Base-by-base conservation (phyloP, 2,329 filamentous ascomycete genomes). In the Pseudohalonectria lignicola region DNA sequence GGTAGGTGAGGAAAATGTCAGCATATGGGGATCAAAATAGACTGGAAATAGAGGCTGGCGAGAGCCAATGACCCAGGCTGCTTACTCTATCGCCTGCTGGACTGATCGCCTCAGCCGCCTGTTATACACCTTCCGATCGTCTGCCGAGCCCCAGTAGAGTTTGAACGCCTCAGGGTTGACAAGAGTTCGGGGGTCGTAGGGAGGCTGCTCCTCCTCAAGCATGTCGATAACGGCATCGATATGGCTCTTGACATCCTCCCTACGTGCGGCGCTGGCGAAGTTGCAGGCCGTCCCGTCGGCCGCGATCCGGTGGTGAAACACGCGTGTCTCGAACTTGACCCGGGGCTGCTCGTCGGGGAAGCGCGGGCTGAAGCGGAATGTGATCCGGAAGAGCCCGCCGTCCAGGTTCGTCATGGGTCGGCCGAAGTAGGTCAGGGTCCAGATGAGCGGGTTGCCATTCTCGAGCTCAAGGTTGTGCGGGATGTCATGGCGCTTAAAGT, bases 351-450 rank as follows among this genome's bases (percentile, higher is more conserved):
- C 85, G 30, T 85, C 76, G 0, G 92, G 92, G 52, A 95, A 96
- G 5, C 77, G 74, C 5, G 86, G 80, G 49, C 86, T 94, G 50
- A 96, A 80, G 50, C 69, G 69, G 39, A 96, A 68, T 49, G 71
- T 81, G 56, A 95, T 81, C 43, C 76, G 76, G 63, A 96, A 90
- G 43, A 96, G 73, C 2, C 90, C 87, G 13, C 88, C 90, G 49
- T 96, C 90, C 2, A 96, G 74, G 48, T 94, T 87, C 5, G 87
- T 94, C 82, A 92, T 93, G 1, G 87, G 86, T 39, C 81, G 76
- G 19, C 92, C 92, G 54, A 95, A 93, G 55, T 94, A 88, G 2
- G 86, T 92, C 42, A 96, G 57, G 16, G 72, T 60, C 92, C 92
- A 96, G 16, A 90, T 69, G 52, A 95, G 95, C 0, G 90, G 88